These are phyloP conservation scores for Colletotrichum chlorophyti DNA, from an alignment of 2,329 filamentous ascomycete genomes.

Conservation along the genomic window DNA sequence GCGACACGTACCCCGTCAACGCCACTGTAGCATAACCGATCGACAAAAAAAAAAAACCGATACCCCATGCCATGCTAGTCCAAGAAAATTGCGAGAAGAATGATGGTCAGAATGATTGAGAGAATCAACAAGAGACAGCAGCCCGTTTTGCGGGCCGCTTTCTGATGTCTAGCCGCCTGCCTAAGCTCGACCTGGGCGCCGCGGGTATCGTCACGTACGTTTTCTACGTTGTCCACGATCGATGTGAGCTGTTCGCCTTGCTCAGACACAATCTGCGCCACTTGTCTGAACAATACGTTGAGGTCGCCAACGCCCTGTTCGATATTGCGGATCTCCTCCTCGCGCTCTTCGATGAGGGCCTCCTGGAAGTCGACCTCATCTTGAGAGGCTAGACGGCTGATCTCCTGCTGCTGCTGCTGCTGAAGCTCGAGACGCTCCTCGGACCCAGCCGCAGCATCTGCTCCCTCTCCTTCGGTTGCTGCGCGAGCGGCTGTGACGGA, in stretches of 20 bases:
- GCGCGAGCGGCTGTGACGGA: conserved; percentile 83
- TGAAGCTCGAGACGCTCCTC: conserved; percentile 53
- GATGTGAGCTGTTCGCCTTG: conserved; percentile 89
- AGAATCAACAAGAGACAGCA: conserved; percentile 91
- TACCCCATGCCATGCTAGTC: conserved; percentile 52
- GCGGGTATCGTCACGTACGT: conserved; percentile 79
- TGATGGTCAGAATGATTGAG: conserved; percentile 86
- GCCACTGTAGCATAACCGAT: conserved; percentile 14
- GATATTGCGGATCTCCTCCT: conserved; percentile 96
- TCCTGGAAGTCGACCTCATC: conserved; percentile 98
- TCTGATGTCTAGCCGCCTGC: conserved; percentile 90
- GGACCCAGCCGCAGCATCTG: conserved; percentile 31
- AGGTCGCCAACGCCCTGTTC: conserved; percentile 95
- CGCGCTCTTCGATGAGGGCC: conserved; percentile 91
- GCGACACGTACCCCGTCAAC: conserved; percentile 15
- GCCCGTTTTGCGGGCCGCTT: conserved; percentile 91
- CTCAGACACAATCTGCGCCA: conserved; percentile 96
- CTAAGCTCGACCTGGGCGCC: conserved; percentile 87
- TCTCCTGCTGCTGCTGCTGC: conserved; percentile 73
- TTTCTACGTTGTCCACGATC: conserved; percentile 88
- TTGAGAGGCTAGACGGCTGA: conserved; percentile 84
- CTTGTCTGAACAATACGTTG: conserved; percentile 95
- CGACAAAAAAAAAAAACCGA: neutral
- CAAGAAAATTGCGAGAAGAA: conserved; percentile 85
- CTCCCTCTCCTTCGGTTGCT: conserved; percentile 66